phyloP scores from a whole-genome alignment of 2,329 filamentous ascomycete genomes.

The Colletotrichum higginsianum region DNA sequence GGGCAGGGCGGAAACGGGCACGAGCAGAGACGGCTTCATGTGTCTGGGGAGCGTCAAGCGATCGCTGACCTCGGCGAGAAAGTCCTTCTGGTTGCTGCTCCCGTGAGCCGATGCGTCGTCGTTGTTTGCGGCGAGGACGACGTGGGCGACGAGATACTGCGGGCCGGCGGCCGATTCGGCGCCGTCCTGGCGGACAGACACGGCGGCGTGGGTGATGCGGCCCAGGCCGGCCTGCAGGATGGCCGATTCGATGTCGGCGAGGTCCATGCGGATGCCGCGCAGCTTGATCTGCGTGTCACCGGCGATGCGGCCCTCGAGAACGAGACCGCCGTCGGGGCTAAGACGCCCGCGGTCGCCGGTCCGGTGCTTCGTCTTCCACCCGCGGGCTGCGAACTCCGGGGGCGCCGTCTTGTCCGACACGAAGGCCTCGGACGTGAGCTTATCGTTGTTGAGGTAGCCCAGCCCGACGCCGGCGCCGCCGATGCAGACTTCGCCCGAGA shows the following conservation, averaged over 20 bases:
- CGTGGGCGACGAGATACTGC: background rate
- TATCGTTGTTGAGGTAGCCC: constrained; percentile 51
- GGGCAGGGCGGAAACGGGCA: no score
- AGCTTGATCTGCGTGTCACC: constrained; percentile 57
- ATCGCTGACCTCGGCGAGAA: no score
- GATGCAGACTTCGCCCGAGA: constrained; percentile 51
- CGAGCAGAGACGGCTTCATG: no score
- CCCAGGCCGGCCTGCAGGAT: constrained; percentile 43
- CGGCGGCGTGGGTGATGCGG: constrained; percentile 42
- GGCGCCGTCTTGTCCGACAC: background rate
- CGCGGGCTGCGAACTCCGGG: background rate
- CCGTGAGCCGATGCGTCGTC: no score
- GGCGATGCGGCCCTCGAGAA: constrained; percentile 52
- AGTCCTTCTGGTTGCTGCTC: no score
- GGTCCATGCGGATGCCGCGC: constrained; percentile 54
- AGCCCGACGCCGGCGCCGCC: constrained; percentile 49
- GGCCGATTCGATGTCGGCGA: constrained; percentile 54
- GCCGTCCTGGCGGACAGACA: constrained; percentile 37
- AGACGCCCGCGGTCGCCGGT: constrained; percentile 11
- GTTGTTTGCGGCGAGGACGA: no score
- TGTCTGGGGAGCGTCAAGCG: no score
- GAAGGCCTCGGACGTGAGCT: constrained; percentile 1
- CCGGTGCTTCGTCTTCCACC: background rate
- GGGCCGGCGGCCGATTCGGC: background rate
- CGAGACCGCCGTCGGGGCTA: background rate